Percentiles rank a stretch among this genome's conserved stretches.
Conservation (phyloP, 352 stramenopile species). For the Phytophthora fragariaefolia region DNA sequence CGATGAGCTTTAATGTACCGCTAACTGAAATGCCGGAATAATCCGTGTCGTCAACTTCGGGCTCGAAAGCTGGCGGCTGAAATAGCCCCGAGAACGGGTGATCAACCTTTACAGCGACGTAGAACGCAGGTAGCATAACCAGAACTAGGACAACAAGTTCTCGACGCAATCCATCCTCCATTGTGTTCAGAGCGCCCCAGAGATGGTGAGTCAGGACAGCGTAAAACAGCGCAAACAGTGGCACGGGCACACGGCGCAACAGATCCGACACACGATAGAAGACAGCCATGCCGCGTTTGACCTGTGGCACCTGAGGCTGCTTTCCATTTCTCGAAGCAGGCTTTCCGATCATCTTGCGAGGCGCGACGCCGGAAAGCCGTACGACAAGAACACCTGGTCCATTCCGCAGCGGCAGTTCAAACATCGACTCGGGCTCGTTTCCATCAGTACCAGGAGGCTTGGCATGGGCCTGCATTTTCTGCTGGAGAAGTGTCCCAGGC, state of each 20-base stretch:
- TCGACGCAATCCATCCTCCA: conserved; percentile 52
- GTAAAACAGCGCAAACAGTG: conserved; percentile 77
- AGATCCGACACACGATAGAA: conserved; percentile 52
- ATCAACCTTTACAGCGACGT: conserved; percentile 76
- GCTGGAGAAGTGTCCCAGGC: conserved; percentile 51
- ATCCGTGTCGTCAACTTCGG: conserved; percentile 29
- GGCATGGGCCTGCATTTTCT: conserved; percentile 66
- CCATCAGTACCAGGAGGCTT: conserved; percentile 20
- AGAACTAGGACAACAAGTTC: conserved; percentile 68
- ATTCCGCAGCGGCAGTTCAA: conserved; percentile 65
- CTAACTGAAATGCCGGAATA: conserved; percentile 26
- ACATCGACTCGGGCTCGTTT: conserved; percentile 58
- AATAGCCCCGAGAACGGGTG: conserved; percentile 76
- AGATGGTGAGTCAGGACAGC: conserved; percentile 70
- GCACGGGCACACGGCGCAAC: conserved; percentile 60
- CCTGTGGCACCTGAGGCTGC: conserved; percentile 17
- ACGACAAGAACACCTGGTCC: conserved; percentile 66
- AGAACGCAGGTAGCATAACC: conserved; percentile 67
- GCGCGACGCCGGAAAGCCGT: conserved; percentile 62
- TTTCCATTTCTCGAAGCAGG: conserved; percentile 36
- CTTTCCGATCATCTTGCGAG: conserved; percentile 50
- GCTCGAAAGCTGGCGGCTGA: conserved; percentile 40
- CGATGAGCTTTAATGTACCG: conserved; percentile 75
- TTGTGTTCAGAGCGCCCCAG: conserved; percentile 47
- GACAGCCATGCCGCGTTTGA: conserved; percentile 27